Evolutionary conservation across 805 yeast species (phyloP).

Genomic region (Metschnikowia amazonensis): DNA sequence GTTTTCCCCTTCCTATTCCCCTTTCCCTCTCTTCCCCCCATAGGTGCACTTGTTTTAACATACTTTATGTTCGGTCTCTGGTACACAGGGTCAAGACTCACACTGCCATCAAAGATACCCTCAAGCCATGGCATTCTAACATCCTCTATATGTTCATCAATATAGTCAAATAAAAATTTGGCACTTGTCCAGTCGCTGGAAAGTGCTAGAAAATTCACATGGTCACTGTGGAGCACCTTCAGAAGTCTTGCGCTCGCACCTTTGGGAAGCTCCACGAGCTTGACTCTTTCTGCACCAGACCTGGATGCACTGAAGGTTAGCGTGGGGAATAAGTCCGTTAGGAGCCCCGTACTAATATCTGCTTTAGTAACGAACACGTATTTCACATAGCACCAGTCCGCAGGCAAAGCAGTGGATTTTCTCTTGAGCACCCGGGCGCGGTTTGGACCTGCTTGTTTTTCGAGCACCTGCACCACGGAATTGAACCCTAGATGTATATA

Average conservation of each 20-base stretch:
- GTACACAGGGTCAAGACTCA: background rate
- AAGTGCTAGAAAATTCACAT: constrained; percentile 34
- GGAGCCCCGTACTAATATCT: constrained; percentile 49
- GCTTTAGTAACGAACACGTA: constrained; percentile 58
- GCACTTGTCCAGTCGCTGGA: constrained; percentile 27
- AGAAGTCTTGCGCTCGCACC: constrained; percentile 34
- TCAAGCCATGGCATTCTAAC: constrained; percentile 47
- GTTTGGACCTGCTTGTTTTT: constrained; percentile 35
- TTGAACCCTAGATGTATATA: constrained; percentile 51
- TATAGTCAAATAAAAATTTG: constrained; percentile 24
- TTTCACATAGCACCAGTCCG: constrained; percentile 19
- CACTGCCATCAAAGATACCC: constrained; percentile 22
- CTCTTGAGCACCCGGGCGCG: constrained; percentile 15
- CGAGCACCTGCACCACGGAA: constrained; percentile 47
- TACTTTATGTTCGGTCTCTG: constrained; percentile 14
- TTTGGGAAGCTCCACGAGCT: constrained; percentile 58
- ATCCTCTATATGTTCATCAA: constrained; percentile 30
- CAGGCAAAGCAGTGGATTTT: constrained; percentile 1
- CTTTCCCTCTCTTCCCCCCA: constrained; percentile 5
- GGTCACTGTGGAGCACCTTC: constrained; percentile 24
- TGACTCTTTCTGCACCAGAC: constrained; percentile 35
- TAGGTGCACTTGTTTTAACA: constrained; percentile 13
- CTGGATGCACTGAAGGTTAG: constrained; percentile 45
- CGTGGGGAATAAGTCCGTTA: constrained; percentile 57
- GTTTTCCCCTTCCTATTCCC: background rate